These are phyloP conservation scores for Rhodomyrtus tomentosa DNA, from an alignment of 345 rosid genomes.

Conservation along the genomic window DNA sequence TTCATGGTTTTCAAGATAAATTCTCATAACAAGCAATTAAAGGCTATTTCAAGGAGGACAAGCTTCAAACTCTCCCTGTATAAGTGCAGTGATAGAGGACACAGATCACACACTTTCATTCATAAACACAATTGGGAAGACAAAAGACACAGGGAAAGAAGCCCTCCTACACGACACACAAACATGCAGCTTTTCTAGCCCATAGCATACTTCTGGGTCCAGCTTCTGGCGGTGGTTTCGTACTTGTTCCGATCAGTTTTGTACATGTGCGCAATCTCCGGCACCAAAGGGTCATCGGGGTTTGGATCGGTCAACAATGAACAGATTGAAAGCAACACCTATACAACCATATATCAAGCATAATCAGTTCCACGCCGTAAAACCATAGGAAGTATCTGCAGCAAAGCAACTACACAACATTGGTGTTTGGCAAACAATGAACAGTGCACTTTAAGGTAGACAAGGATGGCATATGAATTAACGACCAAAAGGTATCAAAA, in stretches of 20 bases:
- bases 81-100: background rate
- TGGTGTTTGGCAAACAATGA: background rate
- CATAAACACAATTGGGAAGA: background rate
- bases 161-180: background rate
- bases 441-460: background rate
- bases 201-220: background rate
- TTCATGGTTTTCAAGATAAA: background rate
- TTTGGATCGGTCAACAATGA: background rate
- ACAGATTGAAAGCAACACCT: background rate
- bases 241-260: background rate
- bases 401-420: background rate
- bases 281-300: background rate
- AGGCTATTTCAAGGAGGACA: background rate
- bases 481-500: background rate
- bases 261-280: background rate
- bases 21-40: background rate
- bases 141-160: background rate
- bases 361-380: background rate
- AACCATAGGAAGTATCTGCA: background rate
- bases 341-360: background rate
- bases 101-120: background rate
- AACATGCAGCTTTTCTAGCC: background rate
- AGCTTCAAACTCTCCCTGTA: background rate
- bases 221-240: background rate
- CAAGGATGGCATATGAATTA: background rate